Evolutionary conservation across 768 basidiomycete species (phyloP), one percentile per base, ranked within the genome.

Genomic region (Leccinum pellstonianum): DNA sequence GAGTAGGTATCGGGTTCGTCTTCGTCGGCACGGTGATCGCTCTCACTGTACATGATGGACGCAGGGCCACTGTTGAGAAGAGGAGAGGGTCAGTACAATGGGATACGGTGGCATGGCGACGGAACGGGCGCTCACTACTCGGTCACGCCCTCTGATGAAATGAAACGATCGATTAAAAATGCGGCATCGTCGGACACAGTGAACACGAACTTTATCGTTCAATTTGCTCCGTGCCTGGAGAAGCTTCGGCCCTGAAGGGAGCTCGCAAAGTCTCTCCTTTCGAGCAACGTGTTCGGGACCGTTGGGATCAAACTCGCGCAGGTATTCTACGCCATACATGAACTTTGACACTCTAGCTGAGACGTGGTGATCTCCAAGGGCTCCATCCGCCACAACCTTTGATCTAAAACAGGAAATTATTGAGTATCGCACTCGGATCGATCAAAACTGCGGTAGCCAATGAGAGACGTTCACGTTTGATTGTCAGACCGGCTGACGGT

Each of bases 311-410:
- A 83, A 84, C 60, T 88, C 84, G 17, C 89, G 81, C 19, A 91
- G 75, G 68, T 85, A 91, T 70, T 91, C 89, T 49, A 91, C 90
- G 23, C 90, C 90, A 67, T 91, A 93, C 84, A 90, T 86, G 68
- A 83, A 91, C 69, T 81, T 90, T 31, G 88, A 88, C 77, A 91
- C 85, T 48, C 90, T 23, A 23, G 21, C 21, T 23, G 21, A 23
- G 21, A 23, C 2, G 21, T 83, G 86, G 62, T 91, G 91, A 66
- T 91, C 90, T 63, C 87, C 89, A 62, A 92, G 83, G 1, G 90
- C 89, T 25, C 91, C 90, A 62, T 93, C 89, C 31, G 91, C 89
- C 7, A 92, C 90, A 4, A 90, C 91, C 72, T 93, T 93, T 15
- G 91, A 91, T 14, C 90, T 91, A 23, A 23, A 23, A 3, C 23